Percentiles rank a stretch among this genome's conserved stretches.
Conservation (phyloP, 2,329 filamentous ascomycete genomes). For the Aspergillus arachidicola region DNA sequence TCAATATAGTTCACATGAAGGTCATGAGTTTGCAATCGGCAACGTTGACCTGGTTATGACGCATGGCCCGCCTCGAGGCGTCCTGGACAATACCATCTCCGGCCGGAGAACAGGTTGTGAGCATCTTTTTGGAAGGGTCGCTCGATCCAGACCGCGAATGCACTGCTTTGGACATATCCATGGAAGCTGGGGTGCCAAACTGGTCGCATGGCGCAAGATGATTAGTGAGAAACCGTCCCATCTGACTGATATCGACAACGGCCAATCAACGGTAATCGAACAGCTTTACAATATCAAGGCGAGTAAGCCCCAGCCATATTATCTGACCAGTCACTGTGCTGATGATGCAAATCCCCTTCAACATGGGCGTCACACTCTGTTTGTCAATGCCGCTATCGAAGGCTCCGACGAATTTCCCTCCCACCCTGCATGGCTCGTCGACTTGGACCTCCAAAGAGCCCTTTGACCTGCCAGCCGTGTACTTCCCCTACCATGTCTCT, state of each 20-base stretch:
- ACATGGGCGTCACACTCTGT: constrained; percentile 55
- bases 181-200: constrained; percentile 60
- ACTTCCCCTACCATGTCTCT: not conserved
- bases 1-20: constrained; percentile 46
- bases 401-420: constrained; percentile 29
- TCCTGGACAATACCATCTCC: constrained; percentile 50
- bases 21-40: constrained; percentile 41
- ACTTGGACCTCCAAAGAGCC: constrained; percentile 45
- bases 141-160: constrained; percentile 34
- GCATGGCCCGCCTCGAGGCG: constrained; percentile 57
- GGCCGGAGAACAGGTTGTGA: constrained; percentile 36
- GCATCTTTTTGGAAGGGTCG: constrained; percentile 34
- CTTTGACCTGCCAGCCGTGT: not conserved
- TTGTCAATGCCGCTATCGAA: constrained; percentile 63
- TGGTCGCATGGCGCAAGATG: constrained; percentile 54
- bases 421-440: constrained; percentile 58
- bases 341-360: constrained; percentile 34
- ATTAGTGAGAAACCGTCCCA: constrained; percentile 42
- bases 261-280: constrained; percentile 39
- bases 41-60: constrained; percentile 55
- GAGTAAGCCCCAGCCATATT: constrained; percentile 25
- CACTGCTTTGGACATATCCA: constrained; percentile 48
- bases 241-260: constrained; percentile 51
- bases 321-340: constrained; percentile 45
- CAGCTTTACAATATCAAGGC: constrained; percentile 14